phyloP scores from a whole-genome alignment of 2,329 filamentous ascomycete species.

The Aspergillus sp. region DNA sequence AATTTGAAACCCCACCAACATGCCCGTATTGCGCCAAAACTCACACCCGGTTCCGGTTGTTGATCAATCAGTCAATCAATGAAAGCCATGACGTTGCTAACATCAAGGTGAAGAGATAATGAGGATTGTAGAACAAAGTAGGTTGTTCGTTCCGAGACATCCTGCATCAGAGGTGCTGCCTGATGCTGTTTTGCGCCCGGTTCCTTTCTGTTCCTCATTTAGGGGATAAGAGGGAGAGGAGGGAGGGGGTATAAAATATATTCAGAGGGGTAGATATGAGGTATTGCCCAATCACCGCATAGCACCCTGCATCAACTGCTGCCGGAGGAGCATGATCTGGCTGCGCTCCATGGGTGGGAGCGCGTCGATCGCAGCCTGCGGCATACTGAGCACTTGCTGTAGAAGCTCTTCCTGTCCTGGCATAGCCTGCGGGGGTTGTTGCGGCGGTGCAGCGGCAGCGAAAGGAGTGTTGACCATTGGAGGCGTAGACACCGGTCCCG shows the following conservation, averaged over 20 bases:
- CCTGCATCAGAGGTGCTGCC: neutral
- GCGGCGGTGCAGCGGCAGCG: constrained; percentile 49
- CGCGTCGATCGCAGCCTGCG: constrained; percentile 76
- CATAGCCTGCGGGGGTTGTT: constrained; percentile 43
- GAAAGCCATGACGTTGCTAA: neutral
- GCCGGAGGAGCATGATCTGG: constrained; percentile 77
- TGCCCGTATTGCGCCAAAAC: neutral
- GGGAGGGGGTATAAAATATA: neutral
- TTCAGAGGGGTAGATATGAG: neutral
- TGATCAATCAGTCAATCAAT: neutral
- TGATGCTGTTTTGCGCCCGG: neutral
- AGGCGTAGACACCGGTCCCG: constrained; percentile 55
- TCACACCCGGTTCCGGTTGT: neutral
- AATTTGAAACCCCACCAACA: neutral
- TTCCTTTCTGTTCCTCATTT: neutral
- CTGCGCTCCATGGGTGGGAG: constrained; percentile 73
- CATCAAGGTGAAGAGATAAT: neutral
- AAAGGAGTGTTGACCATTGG: constrained; percentile 48
- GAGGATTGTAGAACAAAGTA: too few species aligned
- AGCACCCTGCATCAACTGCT: constrained; percentile 56
- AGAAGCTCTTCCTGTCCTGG: constrained; percentile 72
- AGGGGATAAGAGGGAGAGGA: neutral
- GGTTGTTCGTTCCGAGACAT: too few species aligned
- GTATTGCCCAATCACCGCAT: constrained; percentile 30
- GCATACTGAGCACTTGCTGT: constrained; percentile 77